Evolutionary conservation across 805 yeast species (phyloP), one percentile per base, ranked within the genome.

Genomic region (Zygosaccharomyces bailii): DNA sequence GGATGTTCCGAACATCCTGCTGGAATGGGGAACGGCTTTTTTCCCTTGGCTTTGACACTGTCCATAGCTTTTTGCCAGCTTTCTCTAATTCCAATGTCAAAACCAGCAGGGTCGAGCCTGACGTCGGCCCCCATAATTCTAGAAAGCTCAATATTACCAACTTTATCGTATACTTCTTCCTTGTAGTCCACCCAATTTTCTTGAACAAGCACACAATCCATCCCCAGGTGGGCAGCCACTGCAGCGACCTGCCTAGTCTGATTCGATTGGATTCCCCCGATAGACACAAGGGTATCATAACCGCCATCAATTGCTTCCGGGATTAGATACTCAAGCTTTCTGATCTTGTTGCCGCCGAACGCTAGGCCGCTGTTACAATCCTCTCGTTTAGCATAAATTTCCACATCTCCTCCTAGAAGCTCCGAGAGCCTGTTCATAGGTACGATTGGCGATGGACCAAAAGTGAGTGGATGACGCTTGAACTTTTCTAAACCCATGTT

Each of bases 1-100:
- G 60, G 60, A 44, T 65, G 69, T 45, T 65, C 69, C 17, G 69
- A 65, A 44, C 68, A 63, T 31, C 68, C 69, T 4, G 69, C 69
- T 39, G 69, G 69, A 46, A 65, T 67, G 11, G 69, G 66, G 36
- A 61, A 65, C 35, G 69, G 69, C 35, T 65, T 65, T 43, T 49
- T 55, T 19, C 69, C 69, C 33, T 59, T 49, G 4, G 43, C 51
- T 17, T 49, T 55, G 11, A 59, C 55, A 6, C 59, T 65, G 8
- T 45, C 46, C 49, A 65, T 42, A 5, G 68, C 60, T 30, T 61
- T 63, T 43, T 63, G 53, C 56, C 65, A 65, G 1, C 68, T 64
- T 40, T 64, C 52, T 53, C 69, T 60, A 39, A 65, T 59, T 34
- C 69, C 69, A 43, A 65, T 65, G 43, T 65, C 69, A 39, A 65